Evolutionary conservation across 306 rosid genomes (phyloP), one percentile per base, ranked within the genome.

Genomic region (Neltuma alba): DNA sequence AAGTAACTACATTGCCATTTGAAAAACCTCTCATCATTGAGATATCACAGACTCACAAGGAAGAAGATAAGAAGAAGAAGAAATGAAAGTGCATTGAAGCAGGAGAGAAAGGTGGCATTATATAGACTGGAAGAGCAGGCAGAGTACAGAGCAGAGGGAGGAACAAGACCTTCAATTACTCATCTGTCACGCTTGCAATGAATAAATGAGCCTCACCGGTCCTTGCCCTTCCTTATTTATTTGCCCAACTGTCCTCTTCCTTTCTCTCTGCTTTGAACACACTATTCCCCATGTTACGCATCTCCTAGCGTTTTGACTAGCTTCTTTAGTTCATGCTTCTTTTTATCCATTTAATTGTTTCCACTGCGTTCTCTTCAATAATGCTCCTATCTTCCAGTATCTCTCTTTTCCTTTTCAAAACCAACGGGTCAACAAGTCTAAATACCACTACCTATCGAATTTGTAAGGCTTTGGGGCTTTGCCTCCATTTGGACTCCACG

Each of bases 151-250:
- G 6, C 8, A n/a, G 3, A 57, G 7, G 1, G 11, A 20, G 67
- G 76, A 44, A 36, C 47, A 33, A n/a, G 45, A 38, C 40, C n/a
- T 73, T 37, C 63, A 70, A 58, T 81, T 14, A 83, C 74, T 79
- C 76, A 84, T 8, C 76, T 76, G 84, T 54, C 81, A 84, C 57
- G 0, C n/a, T 23, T 74, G 34, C 69, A 9, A 27, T 69, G 42
- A 80, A 40, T 84, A 72, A 80, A 84, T 84, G 87, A 80, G 42
- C 8, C 69, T 80, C 66, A 70, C 14, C 87, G 76, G 79, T 20
- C 76, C 0, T 23, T 31, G 42, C 8, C 8, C 50, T 0, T 21
- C 16, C 52, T 38, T 33, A 79, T 76, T 76, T 84, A 84, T 76
- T 80, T 44, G 25, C 40, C 15, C 87, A 84, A 65, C 87, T 75